Conservation (phyloP, 2,329 filamentous ascomycete genomes). For the Madurella fahalii region DNA sequence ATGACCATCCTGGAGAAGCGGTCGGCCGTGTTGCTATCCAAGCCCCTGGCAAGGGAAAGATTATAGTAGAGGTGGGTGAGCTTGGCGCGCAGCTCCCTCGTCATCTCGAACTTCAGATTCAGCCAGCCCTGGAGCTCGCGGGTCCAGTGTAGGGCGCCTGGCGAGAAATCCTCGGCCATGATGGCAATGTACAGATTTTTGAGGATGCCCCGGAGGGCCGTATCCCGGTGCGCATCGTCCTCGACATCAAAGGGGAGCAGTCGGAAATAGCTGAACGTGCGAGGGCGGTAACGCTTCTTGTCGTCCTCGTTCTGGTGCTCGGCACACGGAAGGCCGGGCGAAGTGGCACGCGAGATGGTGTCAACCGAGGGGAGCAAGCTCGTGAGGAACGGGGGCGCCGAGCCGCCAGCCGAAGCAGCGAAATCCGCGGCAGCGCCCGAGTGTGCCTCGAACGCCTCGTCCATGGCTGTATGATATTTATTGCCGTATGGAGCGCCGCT, state of each 20-base stretch:
- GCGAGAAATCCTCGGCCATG: conserved; percentile 87
- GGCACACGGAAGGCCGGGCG: conserved; percentile 63
- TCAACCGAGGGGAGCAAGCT: conserved; percentile 48
- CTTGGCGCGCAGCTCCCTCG: conserved; percentile 73
- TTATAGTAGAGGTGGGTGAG: conserved; percentile 93
- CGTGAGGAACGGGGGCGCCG: conserved; percentile 36
- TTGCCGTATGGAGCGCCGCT: background rate
- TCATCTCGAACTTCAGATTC: conserved; percentile 94
- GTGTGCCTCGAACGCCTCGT: conserved; percentile 25
- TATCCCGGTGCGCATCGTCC: conserved; percentile 70
- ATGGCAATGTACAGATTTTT: conserved; percentile 91
- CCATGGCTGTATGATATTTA: conserved; percentile 17
- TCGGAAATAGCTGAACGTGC: conserved; percentile 89
- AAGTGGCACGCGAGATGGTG: conserved; percentile 79
- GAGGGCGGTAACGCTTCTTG: conserved; percentile 68
- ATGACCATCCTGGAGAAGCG: conserved; percentile 97
- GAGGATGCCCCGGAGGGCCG: conserved; percentile 79
- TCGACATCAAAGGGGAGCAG: conserved; percentile 88
- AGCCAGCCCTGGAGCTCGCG: conserved; percentile 94
- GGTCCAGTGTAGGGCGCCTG: conserved; percentile 94
- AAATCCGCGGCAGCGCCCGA: conserved; percentile 24
- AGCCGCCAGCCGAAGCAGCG: conserved; percentile 34
- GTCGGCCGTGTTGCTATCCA: conserved; percentile 78
- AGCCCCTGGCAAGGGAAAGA: conserved; percentile 81
- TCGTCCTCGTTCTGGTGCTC: conserved; percentile 47